These are phyloP conservation scores for Cardiospermum halicacabum DNA, from an alignment of 345 rosid genomes.

Conservation along the genomic window DNA sequence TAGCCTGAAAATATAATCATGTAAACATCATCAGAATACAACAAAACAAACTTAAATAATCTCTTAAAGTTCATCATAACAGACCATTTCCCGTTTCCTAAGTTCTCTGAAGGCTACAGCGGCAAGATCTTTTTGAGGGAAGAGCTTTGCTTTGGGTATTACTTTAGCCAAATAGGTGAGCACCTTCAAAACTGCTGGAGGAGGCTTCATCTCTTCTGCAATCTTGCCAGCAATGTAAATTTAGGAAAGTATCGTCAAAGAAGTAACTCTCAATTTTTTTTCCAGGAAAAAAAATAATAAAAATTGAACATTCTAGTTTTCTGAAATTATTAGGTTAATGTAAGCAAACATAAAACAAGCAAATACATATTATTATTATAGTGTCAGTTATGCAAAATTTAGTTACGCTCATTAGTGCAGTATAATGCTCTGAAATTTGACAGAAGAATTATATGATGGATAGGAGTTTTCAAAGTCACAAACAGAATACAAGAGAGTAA, in stretches of 20 bases:
- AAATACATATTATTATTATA: background rate
- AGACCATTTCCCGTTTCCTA: constrained; percentile 68
- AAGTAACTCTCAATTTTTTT: constrained; percentile 12
- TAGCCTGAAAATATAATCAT: constrained; percentile 44
- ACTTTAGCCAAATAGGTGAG: constrained; percentile 47
- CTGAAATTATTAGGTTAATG: background rate
- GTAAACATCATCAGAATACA: constrained; percentile 2
- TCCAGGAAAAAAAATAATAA: constrained; percentile 9
- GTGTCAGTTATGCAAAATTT: background rate
- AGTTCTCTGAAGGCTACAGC: constrained; percentile 67
- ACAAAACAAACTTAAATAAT: too few relatives aligned
- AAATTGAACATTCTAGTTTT: constrained; percentile 1
- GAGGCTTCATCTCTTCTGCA: constrained; percentile 72
- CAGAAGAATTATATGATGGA: background rate
- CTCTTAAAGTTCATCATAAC: constrained; percentile 7
- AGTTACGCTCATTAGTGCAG: background rate
- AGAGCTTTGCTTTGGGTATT: constrained; percentile 83
- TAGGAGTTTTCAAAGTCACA: background rate
- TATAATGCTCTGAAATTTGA: background rate
- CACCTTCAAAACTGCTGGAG: constrained; percentile 47
- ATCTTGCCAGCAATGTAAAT: constrained; percentile 51
- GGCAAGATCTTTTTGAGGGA: constrained; percentile 63
- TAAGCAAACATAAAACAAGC: background rate
- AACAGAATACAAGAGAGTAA: background rate
- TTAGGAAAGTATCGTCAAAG: too few relatives aligned